Base-by-base conservation (phyloP, 495 filamentous ascomycete species). In the Aspergillus coremiiformis region DNA sequence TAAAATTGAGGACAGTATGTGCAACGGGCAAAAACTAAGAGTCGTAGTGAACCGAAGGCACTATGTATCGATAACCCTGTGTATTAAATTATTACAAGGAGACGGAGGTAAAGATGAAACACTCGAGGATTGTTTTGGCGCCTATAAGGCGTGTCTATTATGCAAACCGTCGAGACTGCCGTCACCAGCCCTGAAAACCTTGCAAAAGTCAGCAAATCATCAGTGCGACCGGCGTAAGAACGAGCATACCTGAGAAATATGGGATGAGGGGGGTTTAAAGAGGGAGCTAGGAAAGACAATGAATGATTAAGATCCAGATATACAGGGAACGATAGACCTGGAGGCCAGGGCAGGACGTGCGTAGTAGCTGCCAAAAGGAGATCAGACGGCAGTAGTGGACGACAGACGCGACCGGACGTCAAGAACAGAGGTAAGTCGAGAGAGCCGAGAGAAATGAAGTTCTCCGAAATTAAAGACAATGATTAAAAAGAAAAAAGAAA, bases 1-100 rank as follows among this genome's bases (percentile, higher is more conserved):
- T 56, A 50, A 55, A 49, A 51, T 49, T 17, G 15, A 17, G 19
- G 37, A 21, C 7, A 52, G 41, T 70, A 74, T 73, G 68, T 71
- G 70, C 66, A 69, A 65, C 29, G 53, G 54, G 57, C 49, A 52
- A 53, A 58, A 33, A 41, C 54, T 52, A 49, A 52, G 50, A 58
- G 53, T 56, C 37, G 58, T 53, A 47, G 54, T 53, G 48, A 46
- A 55, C 45, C 42, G 35, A 42, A 47, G 44, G 47, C 37, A 49
- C 17, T 44, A 54, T 59, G 58, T 59, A 56, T 65, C 65, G 67
- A 66, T 60, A 43, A 51, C 50, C 57, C 47, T 54, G 52, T 50
- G 45, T 59, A 73, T 73, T 73, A 73, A 53, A 56, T 49, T 61
- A 73, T 72, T 73, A 73, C 53, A 52, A 39, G 32, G 53, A 51